A percentile compares a stretch with the other conserved stretches of the same genome.
Evolutionary conservation across 306 rosid species (phyloP).

Genomic region (Corylus heterophylla): DNA sequence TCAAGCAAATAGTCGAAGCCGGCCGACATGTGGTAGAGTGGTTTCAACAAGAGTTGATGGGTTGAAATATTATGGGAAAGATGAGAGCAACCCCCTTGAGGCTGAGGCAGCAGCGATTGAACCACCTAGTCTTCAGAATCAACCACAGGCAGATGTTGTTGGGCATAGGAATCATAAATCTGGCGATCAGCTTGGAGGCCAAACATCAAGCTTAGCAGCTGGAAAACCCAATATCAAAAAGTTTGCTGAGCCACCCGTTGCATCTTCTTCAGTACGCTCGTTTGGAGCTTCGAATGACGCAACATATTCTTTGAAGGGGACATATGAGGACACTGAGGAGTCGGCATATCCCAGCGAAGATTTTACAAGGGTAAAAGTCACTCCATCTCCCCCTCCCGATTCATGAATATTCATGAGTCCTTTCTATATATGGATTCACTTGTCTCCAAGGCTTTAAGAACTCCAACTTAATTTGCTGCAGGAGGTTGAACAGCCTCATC

Average conservation of each 20-base stretch:
- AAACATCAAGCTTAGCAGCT: conserved; percentile 17
- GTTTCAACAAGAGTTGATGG: conserved; percentile 18
- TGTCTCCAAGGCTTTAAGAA: conserved; percentile 18
- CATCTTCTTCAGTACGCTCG: conserved; percentile 42
- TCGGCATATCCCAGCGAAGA: conserved; percentile 41
- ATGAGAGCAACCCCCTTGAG: conserved; percentile 9
- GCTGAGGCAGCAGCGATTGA: conserved; percentile 23
- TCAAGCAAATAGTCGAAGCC: conserved; percentile 20
- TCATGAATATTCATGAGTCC: background rate
- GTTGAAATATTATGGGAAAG: conserved; percentile 1
- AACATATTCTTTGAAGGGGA: conserved; percentile 10
- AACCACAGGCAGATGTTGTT: conserved; percentile 27
- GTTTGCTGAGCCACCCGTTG: conserved; percentile 8
- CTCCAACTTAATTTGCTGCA: conserved; percentile 25
- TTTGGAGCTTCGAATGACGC: conserved; percentile 53
- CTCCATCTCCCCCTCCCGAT: background rate
- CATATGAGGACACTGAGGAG: conserved; percentile 38
- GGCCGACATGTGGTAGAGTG: background rate
- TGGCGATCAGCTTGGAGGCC: conserved; percentile 2
- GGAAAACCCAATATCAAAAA: conserved; percentile 18
- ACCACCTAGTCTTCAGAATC: conserved; percentile 17
- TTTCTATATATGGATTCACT: background rate
- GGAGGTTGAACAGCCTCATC: conserved; percentile 42
- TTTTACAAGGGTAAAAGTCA: conserved; percentile 27
- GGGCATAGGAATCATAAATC: conserved; percentile 9